Evolutionary conservation across 768 basidiomycete species (phyloP).

Genomic region (Omphalotus guepiniiformis): DNA sequence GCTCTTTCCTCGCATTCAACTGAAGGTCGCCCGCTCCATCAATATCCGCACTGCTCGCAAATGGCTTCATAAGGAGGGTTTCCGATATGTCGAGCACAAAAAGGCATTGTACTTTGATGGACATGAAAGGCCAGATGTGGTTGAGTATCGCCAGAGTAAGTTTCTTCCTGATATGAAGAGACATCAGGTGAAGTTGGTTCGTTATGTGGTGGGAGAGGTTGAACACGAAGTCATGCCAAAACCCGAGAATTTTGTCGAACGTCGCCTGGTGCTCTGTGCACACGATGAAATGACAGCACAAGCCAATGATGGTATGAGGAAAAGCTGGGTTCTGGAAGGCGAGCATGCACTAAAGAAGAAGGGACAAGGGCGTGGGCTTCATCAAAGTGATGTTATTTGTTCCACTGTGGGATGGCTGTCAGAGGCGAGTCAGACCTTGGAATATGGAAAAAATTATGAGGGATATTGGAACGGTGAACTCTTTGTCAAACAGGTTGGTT

Average conservation of each 20-base stretch:
- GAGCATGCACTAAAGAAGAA: slow-evolving; percentile 26
- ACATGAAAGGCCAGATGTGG: slow-evolving; percentile 31
- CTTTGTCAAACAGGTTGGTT: slow-evolving; percentile 27
- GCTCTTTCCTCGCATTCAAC: slow-evolving; percentile 17
- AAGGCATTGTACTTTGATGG: slow-evolving; percentile 38
- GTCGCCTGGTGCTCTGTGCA: slow-evolving; percentile 8
- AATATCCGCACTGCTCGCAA: slow-evolving; percentile 27
- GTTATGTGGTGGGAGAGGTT: too few species aligned
- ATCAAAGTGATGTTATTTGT: slow-evolving; percentile 31
- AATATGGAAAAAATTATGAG: slow-evolving; percentile 33
- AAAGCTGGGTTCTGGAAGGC: slow-evolving; percentile 11
- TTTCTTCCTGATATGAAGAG: slow-evolving; percentile 27
- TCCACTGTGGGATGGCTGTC: slow-evolving; percentile 26
- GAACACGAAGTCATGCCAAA: too few species aligned
- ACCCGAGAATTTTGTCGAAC: too few species aligned
- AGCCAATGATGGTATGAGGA: slow-evolving; percentile 28
- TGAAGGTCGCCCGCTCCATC: slow-evolving; percentile 17
- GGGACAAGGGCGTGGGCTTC: slow-evolving; percentile 26
- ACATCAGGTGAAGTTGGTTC: slow-evolving; percentile 8
- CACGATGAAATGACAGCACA: slow-evolving; percentile 41
- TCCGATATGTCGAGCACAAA: slow-evolving; percentile 19
- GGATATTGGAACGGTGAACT: slow-evolving; percentile 26
- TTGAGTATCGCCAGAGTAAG: slow-evolving; percentile 25
- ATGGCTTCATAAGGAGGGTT: slow-evolving; percentile 35
- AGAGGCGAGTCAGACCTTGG: slow-evolving; percentile 23